Evolutionary conservation across 176 grass and related monocot genomes (phyloP).

Genomic region (Oryza coarctata): DNA sequence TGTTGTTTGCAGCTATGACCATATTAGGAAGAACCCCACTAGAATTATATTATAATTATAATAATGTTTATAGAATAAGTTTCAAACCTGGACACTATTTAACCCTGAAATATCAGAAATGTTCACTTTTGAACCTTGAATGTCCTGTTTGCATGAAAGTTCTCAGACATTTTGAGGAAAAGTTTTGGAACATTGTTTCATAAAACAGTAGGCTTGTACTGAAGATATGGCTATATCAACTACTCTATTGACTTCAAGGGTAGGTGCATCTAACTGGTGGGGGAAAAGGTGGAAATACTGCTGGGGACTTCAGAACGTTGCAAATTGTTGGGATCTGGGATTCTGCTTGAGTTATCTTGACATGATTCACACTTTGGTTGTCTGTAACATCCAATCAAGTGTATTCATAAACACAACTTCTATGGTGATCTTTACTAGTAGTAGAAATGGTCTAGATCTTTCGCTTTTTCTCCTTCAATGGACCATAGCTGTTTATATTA

Average conservation of each 20-base stretch:
- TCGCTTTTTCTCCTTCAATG: too few species aligned
- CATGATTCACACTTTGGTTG: neutral
- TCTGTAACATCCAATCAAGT: neutral
- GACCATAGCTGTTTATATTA: too few species aligned
- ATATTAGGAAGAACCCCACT: neutral
- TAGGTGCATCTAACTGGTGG: neutral
- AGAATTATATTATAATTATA: neutral
- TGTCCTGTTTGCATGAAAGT: neutral
- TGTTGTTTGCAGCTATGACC: neutral
- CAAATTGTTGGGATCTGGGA: neutral
- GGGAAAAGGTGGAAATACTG: neutral
- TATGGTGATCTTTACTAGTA: too few species aligned
- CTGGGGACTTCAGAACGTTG: neutral
- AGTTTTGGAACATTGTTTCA: neutral
- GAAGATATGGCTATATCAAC: neutral
- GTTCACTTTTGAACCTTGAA: neutral
- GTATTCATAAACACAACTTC: neutral
- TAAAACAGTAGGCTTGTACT: neutral
- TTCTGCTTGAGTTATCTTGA: conserved; percentile 7
- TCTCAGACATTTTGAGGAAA: neutral
- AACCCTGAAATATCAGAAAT: neutral
- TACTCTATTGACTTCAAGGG: neutral
- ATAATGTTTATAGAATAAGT: neutral
- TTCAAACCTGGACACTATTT: neutral
- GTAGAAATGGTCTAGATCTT: too few species aligned